Conservation (phyloP, 768 basidiomycete species). For the Lactarius hatsudake region DNA sequence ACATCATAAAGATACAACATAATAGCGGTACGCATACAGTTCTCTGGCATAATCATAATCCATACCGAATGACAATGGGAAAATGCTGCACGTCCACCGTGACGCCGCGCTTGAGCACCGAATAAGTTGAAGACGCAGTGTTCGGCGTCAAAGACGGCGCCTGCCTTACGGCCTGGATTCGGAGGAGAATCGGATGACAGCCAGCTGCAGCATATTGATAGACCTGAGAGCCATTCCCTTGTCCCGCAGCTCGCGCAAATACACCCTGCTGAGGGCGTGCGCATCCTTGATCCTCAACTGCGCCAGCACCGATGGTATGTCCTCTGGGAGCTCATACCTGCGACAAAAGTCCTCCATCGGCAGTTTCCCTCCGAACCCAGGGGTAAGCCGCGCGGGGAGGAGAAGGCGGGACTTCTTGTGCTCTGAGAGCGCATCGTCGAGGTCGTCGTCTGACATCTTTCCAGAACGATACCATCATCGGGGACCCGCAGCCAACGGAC, state of each 20-base stretch:
- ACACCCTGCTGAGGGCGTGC: conserved; percentile 15
- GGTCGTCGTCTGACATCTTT: conserved; percentile 21
- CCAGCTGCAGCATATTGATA: conserved; percentile 18
- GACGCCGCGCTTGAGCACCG: not conserved
- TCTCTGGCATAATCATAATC: not conserved
- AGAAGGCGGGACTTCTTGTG: conserved; percentile 16
- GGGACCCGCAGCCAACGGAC: not conserved
- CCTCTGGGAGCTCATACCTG: conserved; percentile 14
- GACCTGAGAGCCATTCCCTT: conserved; percentile 2
- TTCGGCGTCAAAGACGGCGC: not conserved
- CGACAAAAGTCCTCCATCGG: conserved; percentile 16
- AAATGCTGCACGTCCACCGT: not conserved
- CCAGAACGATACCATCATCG: not conserved
- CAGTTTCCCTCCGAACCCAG: conserved; percentile 10
- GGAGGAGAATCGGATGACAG: conserved; percentile 18
- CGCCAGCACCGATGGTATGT: conserved; percentile 6
- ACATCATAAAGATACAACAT: conserved; percentile 15
- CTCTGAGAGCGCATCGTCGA: conserved; percentile 12
- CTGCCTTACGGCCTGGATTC: conserved; percentile 13
- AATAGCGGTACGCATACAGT: not conserved
- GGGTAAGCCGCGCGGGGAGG: conserved; percentile 17
- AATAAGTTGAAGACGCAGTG: not conserved
- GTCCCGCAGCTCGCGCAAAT: conserved; percentile 12
- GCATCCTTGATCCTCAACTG: conserved; percentile 16
- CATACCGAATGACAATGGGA: not conserved